phyloP scores from a whole-genome alignment of 106 monocot species.

The Triglochin maritima region DNA sequence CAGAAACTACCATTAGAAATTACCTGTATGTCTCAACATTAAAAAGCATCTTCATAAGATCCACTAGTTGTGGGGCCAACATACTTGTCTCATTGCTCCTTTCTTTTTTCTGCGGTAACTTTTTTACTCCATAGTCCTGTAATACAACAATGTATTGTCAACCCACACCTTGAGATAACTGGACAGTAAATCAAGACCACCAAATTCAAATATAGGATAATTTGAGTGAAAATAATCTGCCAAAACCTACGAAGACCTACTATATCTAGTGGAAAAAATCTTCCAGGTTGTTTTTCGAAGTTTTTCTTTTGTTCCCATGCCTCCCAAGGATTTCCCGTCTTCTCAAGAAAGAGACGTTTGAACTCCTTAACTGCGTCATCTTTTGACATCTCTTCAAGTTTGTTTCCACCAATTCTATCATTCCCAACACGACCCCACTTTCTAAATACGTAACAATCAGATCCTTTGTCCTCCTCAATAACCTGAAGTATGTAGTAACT shows the following conservation, averaged over 20 bases:
- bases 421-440: slow-evolving; percentile 99
- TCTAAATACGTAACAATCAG: slow-evolving; percentile 77
- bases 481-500: slow-evolving; percentile 98
- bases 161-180: not conserved
- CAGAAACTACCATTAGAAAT: slow-evolving; percentile 1
- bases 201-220: not conserved
- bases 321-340: slow-evolving; percentile 94
- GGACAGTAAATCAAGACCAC: too few species aligned
- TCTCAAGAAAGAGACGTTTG: slow-evolving; percentile 91
- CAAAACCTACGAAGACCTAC: slow-evolving; percentile 18
- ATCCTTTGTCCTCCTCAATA: slow-evolving; percentile 89
- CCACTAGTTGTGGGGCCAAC: slow-evolving; percentile 50
- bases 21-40: slow-evolving; percentile 96
- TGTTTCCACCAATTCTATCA: slow-evolving; percentile 83
- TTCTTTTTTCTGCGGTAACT: slow-evolving; percentile 52
- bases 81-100: slow-evolving; percentile 27
- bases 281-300: slow-evolving; percentile 80
- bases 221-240: not conserved
- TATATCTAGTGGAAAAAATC: slow-evolving; percentile 89
- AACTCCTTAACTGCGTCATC: slow-evolving; percentile 67
- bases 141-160: not conserved
- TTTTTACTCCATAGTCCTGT: slow-evolving; percentile 93
- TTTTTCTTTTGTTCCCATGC: slow-evolving; percentile 72
- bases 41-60: slow-evolving; percentile 94
- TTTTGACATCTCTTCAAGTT: slow-evolving; percentile 71